A percentile compares a stretch with the other conserved stretches of the same genome.
These are phyloP conservation scores for Saturnispora hagleri DNA, from an alignment of 805 yeast genomes.

Conservation along the genomic window DNA sequence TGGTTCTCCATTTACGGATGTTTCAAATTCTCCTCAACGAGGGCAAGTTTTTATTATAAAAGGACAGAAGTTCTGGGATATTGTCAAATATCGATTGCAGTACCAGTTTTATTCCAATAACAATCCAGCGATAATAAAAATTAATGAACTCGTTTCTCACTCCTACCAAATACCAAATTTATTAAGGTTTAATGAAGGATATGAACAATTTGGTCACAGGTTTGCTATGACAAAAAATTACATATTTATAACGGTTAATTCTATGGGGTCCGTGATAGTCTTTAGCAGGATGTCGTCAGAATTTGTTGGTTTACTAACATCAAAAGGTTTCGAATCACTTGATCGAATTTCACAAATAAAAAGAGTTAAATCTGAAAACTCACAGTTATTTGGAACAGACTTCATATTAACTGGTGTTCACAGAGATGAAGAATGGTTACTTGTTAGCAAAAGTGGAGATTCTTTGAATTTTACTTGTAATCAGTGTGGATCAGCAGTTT, in stretches of 20 bases:
- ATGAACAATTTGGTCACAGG: conserved; percentile 35
- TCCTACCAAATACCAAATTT: conserved; percentile 16
- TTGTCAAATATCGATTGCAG: not conserved
- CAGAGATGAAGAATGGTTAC: conserved; percentile 19
- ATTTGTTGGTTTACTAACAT: not conserved
- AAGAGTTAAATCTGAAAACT: conserved; percentile 16
- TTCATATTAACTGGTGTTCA: conserved; percentile 19
- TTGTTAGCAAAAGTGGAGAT: conserved; percentile 24
- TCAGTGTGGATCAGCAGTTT: conserved; percentile 35
- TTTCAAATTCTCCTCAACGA: conserved; percentile 3
- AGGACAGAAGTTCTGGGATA: conserved; percentile 11
- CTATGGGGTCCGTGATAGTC: conserved; percentile 31
- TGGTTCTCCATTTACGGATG: conserved; percentile 34
- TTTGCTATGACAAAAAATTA: conserved; percentile 22
- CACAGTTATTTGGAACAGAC: conserved; percentile 24
- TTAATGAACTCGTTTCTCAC: conserved; percentile 4
- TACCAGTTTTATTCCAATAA: not conserved
- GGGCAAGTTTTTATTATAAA: conserved; percentile 14
- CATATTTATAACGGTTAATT: conserved; percentile 31
- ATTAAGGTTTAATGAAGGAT: conserved; percentile 19
- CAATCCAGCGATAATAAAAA: not conserved
- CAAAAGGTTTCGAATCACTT: not conserved
- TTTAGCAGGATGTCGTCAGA: conserved; percentile 19
- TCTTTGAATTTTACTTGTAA: conserved; percentile 20
- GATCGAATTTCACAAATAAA: not conserved